Percentiles rank a stretch among this genome's conserved stretches.
These are phyloP conservation scores for Penicillium flavigenum DNA, from an alignment of 495 filamentous ascomycete species.

Conservation along the genomic window DNA sequence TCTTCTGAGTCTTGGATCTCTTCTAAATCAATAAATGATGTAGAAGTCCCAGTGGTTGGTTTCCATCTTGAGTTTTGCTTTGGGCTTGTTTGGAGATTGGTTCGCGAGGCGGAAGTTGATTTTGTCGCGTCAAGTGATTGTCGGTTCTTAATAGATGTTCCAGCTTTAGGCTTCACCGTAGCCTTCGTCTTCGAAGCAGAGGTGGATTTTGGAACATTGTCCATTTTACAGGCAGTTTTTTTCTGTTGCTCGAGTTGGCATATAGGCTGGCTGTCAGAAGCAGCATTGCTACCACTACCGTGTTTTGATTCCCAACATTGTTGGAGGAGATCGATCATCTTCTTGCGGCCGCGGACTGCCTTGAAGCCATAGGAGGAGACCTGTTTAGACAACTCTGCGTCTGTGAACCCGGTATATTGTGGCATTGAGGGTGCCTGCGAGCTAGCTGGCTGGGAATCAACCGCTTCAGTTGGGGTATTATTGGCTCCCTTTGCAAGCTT, in stretches of 20 bases:
- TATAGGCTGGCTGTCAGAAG: neutral
- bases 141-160: neutral
- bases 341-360: slow-evolving; percentile 62
- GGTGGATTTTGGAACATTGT: neutral
- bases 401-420: slow-evolving; percentile 62
- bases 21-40: slow-evolving; percentile 39
- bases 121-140: neutral
- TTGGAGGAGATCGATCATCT: slow-evolving; percentile 70
- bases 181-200: neutral
- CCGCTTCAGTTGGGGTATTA: neutral
- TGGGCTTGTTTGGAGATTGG: neutral
- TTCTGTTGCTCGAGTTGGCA: slow-evolving; percentile 3
- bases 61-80: neutral
- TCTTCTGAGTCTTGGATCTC: slow-evolving; percentile 70
- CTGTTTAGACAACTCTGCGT: slow-evolving; percentile 60
- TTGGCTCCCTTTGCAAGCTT: neutral
- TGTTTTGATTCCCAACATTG: slow-evolving; percentile 67
- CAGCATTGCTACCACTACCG: slow-evolving; percentile 19
- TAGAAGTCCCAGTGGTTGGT: neutral
- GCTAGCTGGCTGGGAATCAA: slow-evolving; percentile 6
- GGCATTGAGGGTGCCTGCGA: slow-evolving; percentile 44
- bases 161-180: slow-evolving; percentile 12
- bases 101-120: neutral
- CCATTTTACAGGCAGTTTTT: neutral
- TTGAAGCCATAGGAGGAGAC: slow-evolving; percentile 72